These are phyloP conservation scores for Plasmodium gonderi DNA, from an alignment of 169 alveolate species.

Conservation along the genomic window DNA sequence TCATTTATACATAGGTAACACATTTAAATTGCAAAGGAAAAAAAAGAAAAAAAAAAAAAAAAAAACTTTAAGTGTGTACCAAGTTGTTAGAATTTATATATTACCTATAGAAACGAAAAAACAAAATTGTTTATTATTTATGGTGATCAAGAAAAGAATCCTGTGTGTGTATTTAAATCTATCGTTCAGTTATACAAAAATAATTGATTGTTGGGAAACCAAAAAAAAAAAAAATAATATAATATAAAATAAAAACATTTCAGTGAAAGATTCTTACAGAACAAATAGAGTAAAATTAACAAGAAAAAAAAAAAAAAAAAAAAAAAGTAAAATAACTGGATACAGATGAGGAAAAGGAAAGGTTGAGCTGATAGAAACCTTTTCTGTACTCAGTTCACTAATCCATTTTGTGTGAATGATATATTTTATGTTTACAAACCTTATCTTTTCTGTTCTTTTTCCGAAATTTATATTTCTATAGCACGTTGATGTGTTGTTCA, in stretches of 20 bases:
- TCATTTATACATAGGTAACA: neutral
- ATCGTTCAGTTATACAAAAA: too few species aligned
- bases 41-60: neutral
- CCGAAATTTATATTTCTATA: neutral
- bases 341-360: neutral
- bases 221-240: too few species aligned
- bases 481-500: neutral
- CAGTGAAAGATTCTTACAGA: constrained; percentile 26
- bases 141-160: neutral
- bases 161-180: neutral
- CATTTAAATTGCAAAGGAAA: neutral
- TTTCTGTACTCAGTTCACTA: neutral
- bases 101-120: neutral
- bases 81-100: neutral
- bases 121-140: neutral
- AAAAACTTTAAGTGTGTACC: neutral
- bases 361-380: neutral
- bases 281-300: constrained; percentile 15
- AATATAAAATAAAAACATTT: neutral
- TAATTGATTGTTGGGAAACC: too few species aligned
- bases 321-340: too few species aligned
- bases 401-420: neutral
- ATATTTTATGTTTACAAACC: neutral
- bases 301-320: neutral
- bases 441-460: neutral